Evolutionary conservation across 257 asterid genomes (phyloP).

Genomic region (Forsythia suspensa): DNA sequence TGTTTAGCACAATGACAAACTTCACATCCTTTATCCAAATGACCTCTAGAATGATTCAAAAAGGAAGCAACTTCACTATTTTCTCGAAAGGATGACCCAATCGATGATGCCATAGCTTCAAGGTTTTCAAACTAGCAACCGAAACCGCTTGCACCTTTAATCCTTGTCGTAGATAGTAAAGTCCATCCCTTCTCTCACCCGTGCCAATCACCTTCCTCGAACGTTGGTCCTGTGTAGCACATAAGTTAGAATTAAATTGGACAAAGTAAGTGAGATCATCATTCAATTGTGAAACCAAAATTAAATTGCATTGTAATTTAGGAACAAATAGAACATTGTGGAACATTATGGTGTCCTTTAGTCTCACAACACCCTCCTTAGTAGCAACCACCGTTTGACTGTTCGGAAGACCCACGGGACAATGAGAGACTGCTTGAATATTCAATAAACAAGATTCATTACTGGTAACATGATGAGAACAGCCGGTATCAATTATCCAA

Average conservation of each 20-base stretch:
- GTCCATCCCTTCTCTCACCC: not conserved
- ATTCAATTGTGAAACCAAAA: not conserved
- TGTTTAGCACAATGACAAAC: not conserved
- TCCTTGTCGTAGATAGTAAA: not conserved
- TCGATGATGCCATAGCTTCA: not conserved
- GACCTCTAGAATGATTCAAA: too few species aligned
- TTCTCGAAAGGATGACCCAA: too few species aligned
- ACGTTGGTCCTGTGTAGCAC: not conserved
- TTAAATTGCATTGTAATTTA: not conserved
- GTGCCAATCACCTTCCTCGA: conserved; percentile 9
- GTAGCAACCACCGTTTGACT: too few species aligned
- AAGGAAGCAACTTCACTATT: too few species aligned
- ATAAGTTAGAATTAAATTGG: not conserved
- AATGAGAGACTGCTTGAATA: too few species aligned
- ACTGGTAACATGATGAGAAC: too few species aligned
- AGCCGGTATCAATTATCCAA: too few species aligned
- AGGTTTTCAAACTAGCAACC: not conserved
- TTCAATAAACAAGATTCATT: too few species aligned
- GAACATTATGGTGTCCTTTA: too few species aligned
- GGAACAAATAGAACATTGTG: conserved; percentile 13
- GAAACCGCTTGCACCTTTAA: not conserved
- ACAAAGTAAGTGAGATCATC: not conserved
- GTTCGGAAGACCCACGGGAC: too few species aligned
- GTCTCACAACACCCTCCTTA: too few species aligned
- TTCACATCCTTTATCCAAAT: not conserved